Conservation (phyloP, 225 moss, liverwort and hornwort species). For the Sphagnum tenellum region DNA sequence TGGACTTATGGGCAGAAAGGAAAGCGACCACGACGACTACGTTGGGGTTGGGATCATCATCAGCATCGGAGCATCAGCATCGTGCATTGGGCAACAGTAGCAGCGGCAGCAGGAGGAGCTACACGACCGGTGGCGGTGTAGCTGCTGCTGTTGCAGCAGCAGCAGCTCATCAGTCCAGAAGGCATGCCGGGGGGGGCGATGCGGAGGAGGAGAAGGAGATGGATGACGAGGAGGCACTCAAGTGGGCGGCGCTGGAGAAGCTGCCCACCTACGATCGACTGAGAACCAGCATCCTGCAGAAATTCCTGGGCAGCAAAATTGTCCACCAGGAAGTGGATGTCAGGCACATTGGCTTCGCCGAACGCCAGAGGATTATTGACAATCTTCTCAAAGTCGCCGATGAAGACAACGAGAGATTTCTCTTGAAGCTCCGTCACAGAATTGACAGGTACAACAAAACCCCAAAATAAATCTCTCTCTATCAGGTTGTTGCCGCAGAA, state of each 20-base stretch:
- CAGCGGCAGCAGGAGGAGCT: no score
- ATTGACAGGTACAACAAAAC: constrained; percentile 24
- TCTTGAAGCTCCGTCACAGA: constrained; percentile 40
- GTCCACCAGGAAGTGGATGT: constrained; percentile 26
- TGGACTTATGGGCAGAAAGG: no score
- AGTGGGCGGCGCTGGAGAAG: constrained; percentile 42
- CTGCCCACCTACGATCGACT: constrained; percentile 30
- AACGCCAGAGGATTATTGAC: constrained; percentile 34
- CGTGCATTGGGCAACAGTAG: no score
- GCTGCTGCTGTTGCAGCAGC: no score
- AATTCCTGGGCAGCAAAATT: neutral
- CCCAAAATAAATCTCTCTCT: no score
- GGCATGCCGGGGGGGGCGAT: no score
- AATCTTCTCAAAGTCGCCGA: constrained; percentile 36
- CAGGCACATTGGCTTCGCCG: constrained; percentile 20
- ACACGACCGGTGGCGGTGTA: no score
- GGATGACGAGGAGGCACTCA: constrained; percentile 46
- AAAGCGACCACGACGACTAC: no score
- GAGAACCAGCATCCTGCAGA: constrained; percentile 27
- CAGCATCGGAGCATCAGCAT: no score
- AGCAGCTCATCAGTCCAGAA: no score
- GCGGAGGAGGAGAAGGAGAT: constrained; percentile 17
- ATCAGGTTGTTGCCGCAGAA: no score
- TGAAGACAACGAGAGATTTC: constrained; percentile 36
- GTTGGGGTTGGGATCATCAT: no score